Evolutionary conservation across 2,329 filamentous ascomycete genomes (phyloP).

Genomic region (Colletotrichum cordylinicola): DNA sequence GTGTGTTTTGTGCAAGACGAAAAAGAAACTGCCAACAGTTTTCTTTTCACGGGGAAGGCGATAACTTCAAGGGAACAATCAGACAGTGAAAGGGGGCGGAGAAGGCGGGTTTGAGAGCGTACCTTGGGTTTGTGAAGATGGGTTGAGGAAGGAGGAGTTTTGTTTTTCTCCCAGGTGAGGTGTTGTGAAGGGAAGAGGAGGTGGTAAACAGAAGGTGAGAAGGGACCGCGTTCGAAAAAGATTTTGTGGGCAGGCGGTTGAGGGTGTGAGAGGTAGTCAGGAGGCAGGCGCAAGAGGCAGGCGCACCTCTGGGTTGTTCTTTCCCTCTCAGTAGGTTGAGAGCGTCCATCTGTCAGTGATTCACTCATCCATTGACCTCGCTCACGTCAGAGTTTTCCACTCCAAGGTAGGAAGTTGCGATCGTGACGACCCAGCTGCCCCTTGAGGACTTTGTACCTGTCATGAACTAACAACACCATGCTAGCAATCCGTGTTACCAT

Average conservation of each 20-base stretch:
- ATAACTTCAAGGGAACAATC: background rate
- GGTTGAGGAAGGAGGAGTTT: background rate
- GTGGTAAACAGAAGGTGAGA: background rate
- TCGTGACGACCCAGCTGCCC: background rate
- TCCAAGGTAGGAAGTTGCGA: background rate
- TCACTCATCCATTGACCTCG: background rate
- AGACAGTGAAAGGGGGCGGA: background rate
- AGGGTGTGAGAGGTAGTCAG: background rate
- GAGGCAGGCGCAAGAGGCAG: background rate
- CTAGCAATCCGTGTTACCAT: background rate
- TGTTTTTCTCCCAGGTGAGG: background rate
- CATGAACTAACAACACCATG: background rate
- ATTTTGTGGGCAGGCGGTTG: background rate
- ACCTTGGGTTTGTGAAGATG: background rate
- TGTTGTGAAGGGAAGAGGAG: background rate
- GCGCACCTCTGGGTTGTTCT: background rate
- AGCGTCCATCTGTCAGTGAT: background rate
- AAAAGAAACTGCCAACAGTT: background rate
- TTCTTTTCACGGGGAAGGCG: background rate
- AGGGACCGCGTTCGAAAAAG: background rate
- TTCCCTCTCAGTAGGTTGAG: background rate
- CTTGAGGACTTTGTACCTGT: background rate
- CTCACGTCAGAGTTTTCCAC: background rate
- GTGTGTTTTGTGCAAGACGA: background rate
- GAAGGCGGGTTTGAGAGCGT: background rate